Base-by-base conservation (phyloP, 257 asterid genomes). In the Echites panduratus region DNA sequence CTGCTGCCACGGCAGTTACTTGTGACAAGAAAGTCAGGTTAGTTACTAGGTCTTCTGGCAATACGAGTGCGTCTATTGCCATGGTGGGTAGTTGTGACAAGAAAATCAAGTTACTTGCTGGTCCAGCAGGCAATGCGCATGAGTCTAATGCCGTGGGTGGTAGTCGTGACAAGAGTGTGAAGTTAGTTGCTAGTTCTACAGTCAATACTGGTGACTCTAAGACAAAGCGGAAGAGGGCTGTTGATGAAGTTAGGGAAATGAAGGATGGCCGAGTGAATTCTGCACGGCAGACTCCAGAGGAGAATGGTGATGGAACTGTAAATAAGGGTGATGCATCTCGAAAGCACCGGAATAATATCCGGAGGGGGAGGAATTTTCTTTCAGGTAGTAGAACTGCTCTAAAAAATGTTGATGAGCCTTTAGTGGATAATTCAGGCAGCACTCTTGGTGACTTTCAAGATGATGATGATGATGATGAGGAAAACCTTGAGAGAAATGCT, bases 401-500 rank as follows among this genome's bases (percentile, higher is more conserved):
- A 26, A 85, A 85, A 85, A 86, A 82, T 40, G 77, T 82, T 26
- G 49, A 38, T 19, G 85, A 81, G 76, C 84, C 87, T 81, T 70
- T 87, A 61, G 80, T 78, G 65, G 88, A 77, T 75, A 79, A 85
- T 78, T 76, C 88, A 58, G 77, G 49, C 75, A 78, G 83, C 44
- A 75, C 81, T 79, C 71, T 80, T 82, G 78, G 47, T 80, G 87
- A 80, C 83, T 73, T 83, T 73, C 85, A 84, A 68, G 93, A 87
- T 68, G 98, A 92, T 13, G 57, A 50, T n/a, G 98, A 89, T 2
- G 95, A 95, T 49, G 97, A 94, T 77, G 97, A 91, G 86, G 98
- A 89, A 86, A 93, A 93, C 75, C 98, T 95, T 19, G 97, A 95
- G 84, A 86, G 83, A 77, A 95, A 92, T 76, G 99, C 99, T 17